Base-by-base conservation (phyloP, 1,284 basidiomycete genomes). In the Cryptococcus jaspeensis region DNA sequence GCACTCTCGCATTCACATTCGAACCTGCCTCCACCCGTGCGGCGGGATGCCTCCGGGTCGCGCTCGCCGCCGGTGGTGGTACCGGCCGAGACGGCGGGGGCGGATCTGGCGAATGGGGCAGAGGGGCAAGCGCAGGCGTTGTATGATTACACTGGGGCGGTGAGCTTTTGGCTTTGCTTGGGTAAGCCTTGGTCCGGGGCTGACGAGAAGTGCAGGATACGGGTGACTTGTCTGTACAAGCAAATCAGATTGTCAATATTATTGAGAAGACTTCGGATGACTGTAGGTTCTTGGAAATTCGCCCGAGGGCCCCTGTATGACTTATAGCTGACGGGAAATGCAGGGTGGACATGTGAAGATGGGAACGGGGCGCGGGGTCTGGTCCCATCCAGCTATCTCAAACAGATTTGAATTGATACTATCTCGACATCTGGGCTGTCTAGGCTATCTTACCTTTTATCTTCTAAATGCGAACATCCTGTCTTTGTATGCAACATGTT, bases 291-390 rank as follows among this genome's bases (percentile, higher is more conserved):
- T 40, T 12, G 40, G 1, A 8, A 18, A 32, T 35, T 12, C 18
- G 16, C 20, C 16, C 32, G 23, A 5, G 5, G 9, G n/a, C 36
- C 22, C 15, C 15, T 36, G 32, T 5, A 13, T 25, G 16, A 18
- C 5, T 35, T 38, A 12, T 28, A 7, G 37, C 28, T 16, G 13
- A 13, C 51, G 43, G 50, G 52, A 56, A 47, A 5, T 4, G 37
- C 53, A 75, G 73, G 73, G 74, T 76, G 74, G 74, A 76, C 69
- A 44, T 76, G 74, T 47, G 66, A 73, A 50, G 72, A 75, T 53
- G 71, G 66, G 13, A 66, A 64, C 40, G 73, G 74, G 1, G 50
- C 52, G 46, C 61, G 64, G 51, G 74, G 74, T 28, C 59, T 76
- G 7, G 73, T 76, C 15, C 74, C 74, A 2, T 66, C 72, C 1